Evolutionary conservation across 2,329 filamentous ascomycete species (phyloP), one percentile per base, ranked within the genome.

Genomic region (Monascus ruber): DNA sequence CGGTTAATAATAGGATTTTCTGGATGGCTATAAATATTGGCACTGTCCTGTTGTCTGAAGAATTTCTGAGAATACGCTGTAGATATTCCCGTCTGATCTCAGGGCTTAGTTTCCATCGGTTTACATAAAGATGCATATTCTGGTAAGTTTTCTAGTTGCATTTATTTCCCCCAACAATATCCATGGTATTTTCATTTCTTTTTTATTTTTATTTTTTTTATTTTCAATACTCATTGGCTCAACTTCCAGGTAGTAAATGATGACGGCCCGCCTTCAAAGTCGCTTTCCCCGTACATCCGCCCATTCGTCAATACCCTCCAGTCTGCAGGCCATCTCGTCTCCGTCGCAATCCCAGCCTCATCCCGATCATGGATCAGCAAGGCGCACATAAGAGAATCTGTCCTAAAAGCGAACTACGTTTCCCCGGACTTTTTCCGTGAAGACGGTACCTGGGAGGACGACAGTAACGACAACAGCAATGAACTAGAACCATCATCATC

Each of bases 281-380:
- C 77, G 51, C 79, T 82, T 33, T 85, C 81, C 26, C 83, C 83
- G 6, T 87, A 86, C 55, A 73, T 87, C 46, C 80, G 81, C 60
- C 77, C 75, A 47, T 74, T 87, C 43, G 75, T 86, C 39, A 68
- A 76, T 44, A 71, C 75, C 42, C 78, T 88, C 42, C 74, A 84
- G 58, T 61, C 69, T 42, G 76, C 80, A 31, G 85, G 86, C 26
- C 88, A 94, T 64, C 71, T 67, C 26, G 84, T 95, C 51, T 93
- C 85, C 9, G 87, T 95, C 45, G 85, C 87, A 50, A 77, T 95
- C 29, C 88, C 88, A 5, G 77, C 93, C 58, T 79, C 79, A 4
- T 89, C 94, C 60, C 80, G 88, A 38, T 93, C 85, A 17, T 95
- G 88, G 88, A 94, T 95, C 57, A 87, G 86, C 51, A 95, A 95